phyloP scores from a whole-genome alignment of 768 basidiomycete genomes.

The Filobasidium floriforme region DNA sequence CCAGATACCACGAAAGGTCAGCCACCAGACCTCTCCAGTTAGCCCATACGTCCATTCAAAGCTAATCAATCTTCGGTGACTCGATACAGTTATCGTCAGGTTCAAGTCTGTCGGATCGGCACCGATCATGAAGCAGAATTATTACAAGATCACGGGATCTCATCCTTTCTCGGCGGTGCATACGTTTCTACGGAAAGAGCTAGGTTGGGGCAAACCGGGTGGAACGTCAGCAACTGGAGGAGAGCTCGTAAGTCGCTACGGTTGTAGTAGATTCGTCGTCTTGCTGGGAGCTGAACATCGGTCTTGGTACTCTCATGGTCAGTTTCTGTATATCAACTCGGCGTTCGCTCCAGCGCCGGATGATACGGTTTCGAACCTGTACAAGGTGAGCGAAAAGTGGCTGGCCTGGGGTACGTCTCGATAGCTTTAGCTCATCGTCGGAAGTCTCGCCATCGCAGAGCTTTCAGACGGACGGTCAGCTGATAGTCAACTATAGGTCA shows the following conservation, averaged over 20 bases:
- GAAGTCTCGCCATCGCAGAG: conserved; percentile 58
- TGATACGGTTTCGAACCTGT: conserved; percentile 70
- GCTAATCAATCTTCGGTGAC: neutral
- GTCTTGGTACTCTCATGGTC: neutral
- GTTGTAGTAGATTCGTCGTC: neutral
- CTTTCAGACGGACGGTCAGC: conserved; percentile 76
- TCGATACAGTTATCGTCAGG: conserved; percentile 70
- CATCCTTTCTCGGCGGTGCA: conserved; percentile 94
- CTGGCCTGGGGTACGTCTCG: conserved; percentile 43
- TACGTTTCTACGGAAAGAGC: conserved; percentile 78
- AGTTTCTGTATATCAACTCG: conserved; percentile 58
- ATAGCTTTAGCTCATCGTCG: neutral
- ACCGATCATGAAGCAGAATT: conserved; percentile 97
- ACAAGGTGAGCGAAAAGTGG: conserved; percentile 45
- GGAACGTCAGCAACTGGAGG: conserved; percentile 66
- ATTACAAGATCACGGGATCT: conserved; percentile 92
- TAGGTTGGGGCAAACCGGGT: conserved; percentile 67
- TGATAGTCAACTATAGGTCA: conserved; percentile 87
- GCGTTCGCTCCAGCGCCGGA: conserved; percentile 77
- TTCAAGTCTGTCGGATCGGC: conserved; percentile 98
- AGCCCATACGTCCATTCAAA: neutral
- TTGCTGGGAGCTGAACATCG: neutral
- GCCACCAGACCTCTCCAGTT: neutral
- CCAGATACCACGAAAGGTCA: conserved; percentile 44
- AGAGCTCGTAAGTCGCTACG: neutral